Evolutionary conservation across 257 asterid species (phyloP).

Genomic region (Solanum virginianum): DNA sequence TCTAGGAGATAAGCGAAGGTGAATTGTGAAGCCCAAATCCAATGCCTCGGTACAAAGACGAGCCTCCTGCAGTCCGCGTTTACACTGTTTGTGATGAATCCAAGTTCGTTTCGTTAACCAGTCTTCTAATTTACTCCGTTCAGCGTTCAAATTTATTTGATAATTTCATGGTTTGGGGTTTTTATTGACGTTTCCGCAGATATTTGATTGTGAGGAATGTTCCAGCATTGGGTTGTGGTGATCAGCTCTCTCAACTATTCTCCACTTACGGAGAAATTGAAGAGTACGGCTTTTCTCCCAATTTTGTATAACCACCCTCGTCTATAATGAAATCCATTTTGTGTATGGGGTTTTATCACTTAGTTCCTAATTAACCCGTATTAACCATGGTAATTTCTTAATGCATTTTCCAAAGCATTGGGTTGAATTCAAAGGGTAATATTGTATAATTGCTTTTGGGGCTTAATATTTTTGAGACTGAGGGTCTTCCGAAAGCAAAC

Average conservation of each 20-base stretch:
- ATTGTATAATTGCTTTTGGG: too few relatives aligned
- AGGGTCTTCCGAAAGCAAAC: too few relatives aligned
- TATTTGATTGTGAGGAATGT: conserved; percentile 79
- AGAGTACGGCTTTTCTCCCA: conserved; percentile 28
- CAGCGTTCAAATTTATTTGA: neutral
- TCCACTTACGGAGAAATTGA: conserved; percentile 61
- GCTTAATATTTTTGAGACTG: too few relatives aligned
- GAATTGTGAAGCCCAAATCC: neutral
- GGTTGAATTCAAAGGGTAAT: too few relatives aligned
- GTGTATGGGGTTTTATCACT: neutral
- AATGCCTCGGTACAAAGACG: conserved; percentile 63
- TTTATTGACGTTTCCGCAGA: conserved; percentile 10
- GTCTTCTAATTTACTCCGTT: neutral
- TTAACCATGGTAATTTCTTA: too few relatives aligned
- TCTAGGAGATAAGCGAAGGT: neutral
- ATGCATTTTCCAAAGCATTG: too few relatives aligned
- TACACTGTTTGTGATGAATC: conserved; percentile 95
- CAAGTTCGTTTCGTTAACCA: conserved; percentile 24
- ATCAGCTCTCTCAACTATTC: conserved; percentile 46
- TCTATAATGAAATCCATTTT: neutral
- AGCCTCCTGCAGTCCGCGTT: conserved; percentile 59
- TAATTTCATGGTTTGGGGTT: neutral
- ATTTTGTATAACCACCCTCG: neutral
- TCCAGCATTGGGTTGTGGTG: conserved; percentile 83
- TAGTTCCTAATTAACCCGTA: too few relatives aligned